These are phyloP conservation scores for Mytilinidion resinicola DNA, from an alignment of 495 filamentous ascomycete species.

Conservation along the genomic window DNA sequence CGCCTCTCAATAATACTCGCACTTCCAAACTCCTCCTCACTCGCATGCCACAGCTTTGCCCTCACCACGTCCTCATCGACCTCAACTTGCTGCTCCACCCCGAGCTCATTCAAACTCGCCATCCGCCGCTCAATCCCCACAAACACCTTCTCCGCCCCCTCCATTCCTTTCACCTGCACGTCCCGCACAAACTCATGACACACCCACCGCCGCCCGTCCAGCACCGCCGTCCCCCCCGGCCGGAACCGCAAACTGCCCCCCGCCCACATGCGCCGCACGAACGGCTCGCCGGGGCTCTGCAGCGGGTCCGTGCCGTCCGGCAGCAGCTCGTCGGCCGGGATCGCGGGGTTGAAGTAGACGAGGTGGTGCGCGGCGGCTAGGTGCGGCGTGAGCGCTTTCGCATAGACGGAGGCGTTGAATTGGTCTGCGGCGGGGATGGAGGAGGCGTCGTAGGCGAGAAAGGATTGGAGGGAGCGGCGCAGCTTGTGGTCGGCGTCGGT, in stretches of 20 bases:
- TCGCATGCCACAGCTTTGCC: conserved; percentile 39
- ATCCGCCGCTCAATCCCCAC: conserved; percentile 53
- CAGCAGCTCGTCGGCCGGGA: conserved; percentile 25
- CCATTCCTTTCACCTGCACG: conserved; percentile 50
- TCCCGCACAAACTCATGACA: conserved; percentile 62
- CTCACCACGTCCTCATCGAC: conserved; percentile 35
- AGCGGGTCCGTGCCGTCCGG: conserved; percentile 41
- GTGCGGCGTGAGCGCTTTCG: not conserved
- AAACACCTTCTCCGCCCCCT: conserved; percentile 53
- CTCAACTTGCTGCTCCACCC: conserved; percentile 15
- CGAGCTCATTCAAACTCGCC: conserved; percentile 31
- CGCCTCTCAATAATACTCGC: conserved; percentile 47
- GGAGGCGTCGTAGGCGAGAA: not conserved
- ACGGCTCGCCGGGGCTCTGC: conserved; percentile 36
- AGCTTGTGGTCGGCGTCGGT: not conserved
- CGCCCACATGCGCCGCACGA: conserved; percentile 41
- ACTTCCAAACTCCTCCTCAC: conserved; percentile 37
- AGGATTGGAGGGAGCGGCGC: not conserved
- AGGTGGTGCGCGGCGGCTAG: conserved; percentile 36
- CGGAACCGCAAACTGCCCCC: conserved; percentile 33
- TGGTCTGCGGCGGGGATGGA: not conserved
- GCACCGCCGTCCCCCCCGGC: conserved; percentile 12
- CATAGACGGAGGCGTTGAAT: not conserved
- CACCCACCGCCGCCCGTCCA: conserved; percentile 41
- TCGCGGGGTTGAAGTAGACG: conserved; percentile 37